phyloP scores from a whole-genome alignment of 2,329 filamentous ascomycete species.

The Trichoderma breve region DNA sequence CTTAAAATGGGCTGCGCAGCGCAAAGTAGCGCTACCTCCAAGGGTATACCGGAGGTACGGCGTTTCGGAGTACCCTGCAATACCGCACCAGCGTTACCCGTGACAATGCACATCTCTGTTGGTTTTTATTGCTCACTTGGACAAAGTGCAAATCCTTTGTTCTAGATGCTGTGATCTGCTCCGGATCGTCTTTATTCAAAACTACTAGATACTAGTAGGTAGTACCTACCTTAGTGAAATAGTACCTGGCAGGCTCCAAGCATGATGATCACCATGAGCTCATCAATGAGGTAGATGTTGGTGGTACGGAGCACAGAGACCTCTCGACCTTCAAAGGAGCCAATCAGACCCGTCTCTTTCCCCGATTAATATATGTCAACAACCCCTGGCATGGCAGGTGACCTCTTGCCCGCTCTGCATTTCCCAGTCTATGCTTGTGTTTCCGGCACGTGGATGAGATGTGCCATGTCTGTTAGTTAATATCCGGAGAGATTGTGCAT shows the following conservation, averaged over 20 bases:
- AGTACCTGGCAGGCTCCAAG: not conserved
- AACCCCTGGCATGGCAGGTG: slow-evolving; percentile 4
- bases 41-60: not conserved
- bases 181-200: not conserved
- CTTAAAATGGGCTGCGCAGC: not conserved
- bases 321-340: not conserved
- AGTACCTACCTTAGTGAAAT: not conserved
- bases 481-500: slow-evolving; percentile 12
- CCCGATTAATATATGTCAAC: not conserved
- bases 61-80: not conserved
- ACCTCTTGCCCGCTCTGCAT: not conserved
- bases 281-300: not conserved
- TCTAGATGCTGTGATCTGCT: not conserved
- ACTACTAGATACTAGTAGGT: not conserved
- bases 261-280: not conserved
- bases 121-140: not conserved
- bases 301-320: not conserved
- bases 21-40: not conserved
- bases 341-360: not conserved
- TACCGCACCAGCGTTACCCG: not conserved
- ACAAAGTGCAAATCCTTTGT: not conserved
- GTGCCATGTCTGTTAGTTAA: slow-evolving; percentile 4
- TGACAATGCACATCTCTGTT: not conserved
- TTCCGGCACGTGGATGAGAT: slow-evolving; percentile 13
- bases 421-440: not conserved